These are phyloP conservation scores for Neurospora pannonica DNA, from an alignment of 495 filamentous ascomycete species.

Conservation along the genomic window DNA sequence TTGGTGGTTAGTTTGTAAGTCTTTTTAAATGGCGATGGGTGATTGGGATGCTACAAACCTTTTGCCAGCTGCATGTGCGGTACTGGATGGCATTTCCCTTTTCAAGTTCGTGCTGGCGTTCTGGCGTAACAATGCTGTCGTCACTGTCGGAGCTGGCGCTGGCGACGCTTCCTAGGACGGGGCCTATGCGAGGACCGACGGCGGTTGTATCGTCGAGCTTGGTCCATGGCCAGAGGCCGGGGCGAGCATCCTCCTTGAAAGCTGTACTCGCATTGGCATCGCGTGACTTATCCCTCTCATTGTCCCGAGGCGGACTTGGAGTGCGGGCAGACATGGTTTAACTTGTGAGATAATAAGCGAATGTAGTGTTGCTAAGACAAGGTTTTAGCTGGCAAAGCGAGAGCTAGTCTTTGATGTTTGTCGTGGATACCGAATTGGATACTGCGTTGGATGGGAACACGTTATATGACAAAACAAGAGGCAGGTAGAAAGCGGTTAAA, in stretches of 20 bases:
- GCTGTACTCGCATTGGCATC: not conserved
- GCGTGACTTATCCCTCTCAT: not conserved
- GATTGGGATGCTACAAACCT: conserved; percentile 40
- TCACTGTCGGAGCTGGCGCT: conserved; percentile 29
- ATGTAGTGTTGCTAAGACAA: not conserved
- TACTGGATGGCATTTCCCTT: conserved; percentile 76
- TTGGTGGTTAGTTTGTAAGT: not conserved
- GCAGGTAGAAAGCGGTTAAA: not conserved
- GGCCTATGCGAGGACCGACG: conserved; percentile 37
- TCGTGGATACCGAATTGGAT: not conserved
- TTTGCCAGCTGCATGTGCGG: conserved; percentile 82
- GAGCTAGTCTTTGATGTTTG: not conserved
- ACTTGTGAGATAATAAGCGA: not conserved
- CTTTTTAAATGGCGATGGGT: not conserved
- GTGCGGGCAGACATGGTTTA: not conserved
- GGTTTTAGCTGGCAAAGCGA: not conserved
- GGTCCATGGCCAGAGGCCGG: not conserved
- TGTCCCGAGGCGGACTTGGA: not conserved
- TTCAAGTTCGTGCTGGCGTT: conserved; percentile 70
- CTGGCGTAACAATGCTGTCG: conserved; percentile 40
- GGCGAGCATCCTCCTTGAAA: not conserved
- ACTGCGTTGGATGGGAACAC: not conserved
- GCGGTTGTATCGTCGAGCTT: not conserved
- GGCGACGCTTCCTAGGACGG: conserved; percentile 24
- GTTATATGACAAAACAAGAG: not conserved